Evolutionary conservation across 2,329 filamentous ascomycete genomes (phyloP), one percentile per base, ranked within the genome.

Genomic region (Sphaerulina vaccinii): DNA sequence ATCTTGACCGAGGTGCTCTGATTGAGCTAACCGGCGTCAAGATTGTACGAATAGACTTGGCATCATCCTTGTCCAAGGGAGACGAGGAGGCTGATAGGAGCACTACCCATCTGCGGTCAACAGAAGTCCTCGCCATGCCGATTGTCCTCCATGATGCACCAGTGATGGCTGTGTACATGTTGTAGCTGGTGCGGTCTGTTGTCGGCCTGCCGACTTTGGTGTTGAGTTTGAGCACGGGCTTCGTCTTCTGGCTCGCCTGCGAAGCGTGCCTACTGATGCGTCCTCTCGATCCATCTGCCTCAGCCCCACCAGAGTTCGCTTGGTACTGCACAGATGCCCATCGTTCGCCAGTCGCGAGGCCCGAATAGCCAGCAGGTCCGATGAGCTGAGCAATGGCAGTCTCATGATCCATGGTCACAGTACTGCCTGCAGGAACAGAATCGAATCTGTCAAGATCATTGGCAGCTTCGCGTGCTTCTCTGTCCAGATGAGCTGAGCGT

Each of bases 81-180:
- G 22, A 48, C 9, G 45, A 29, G n/a, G 27, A 5, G 27, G 4
- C 45, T 10, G 45, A 48, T 3, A 55, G 48, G 5, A 55, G 19
- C 3, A 51, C 48, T 15, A 55, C 52, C 52, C 47, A 54, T 32
- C 52, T 33, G 9, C 45, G 37, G 35, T 55, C 52, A 36, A 46
- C 38, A 19, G 49, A 22, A 6, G 52, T 55, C 37, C 48, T 55
- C n/a, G 42, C 48, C 43, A 52, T 27, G 15, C 52, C 52, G 11
- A 52, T 23, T 5, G 11, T 22, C 8, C 19, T 47, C 48, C 52
- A 55, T 10, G 38, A 29, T 7, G 47, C 52, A 16, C 51, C 52
- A 15, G 35, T 51, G 19, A 55, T 51, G 29, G 48, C 48, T 11
- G 42, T 43, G 21, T 42, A 55, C 42, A 55, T 41, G n/a, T 46